Conservation (phyloP, 176 grass and related monocot genomes). For the Metroxylon sagu region DNA sequence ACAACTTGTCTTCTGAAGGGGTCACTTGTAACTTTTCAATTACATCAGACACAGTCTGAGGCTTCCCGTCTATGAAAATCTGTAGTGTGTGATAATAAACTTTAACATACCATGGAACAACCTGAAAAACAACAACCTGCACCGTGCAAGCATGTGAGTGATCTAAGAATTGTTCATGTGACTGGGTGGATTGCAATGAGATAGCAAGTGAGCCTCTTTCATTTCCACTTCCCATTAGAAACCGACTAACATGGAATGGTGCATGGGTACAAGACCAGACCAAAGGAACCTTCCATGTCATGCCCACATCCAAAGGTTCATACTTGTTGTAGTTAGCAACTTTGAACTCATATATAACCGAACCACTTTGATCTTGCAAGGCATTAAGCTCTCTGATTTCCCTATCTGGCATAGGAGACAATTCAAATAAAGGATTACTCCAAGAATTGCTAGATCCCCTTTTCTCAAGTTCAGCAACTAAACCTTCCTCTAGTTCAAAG, state of each 20-base stretch:
- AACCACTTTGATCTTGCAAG: constrained; percentile 25
- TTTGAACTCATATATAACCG: constrained; percentile 61
- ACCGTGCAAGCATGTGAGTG: constrained; percentile 50
- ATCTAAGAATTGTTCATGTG: constrained; percentile 33
- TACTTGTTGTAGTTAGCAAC: constrained; percentile 48
- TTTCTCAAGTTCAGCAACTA: constrained; percentile 31
- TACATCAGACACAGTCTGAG: constrained; percentile 51
- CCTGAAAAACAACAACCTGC: constrained; percentile 69
- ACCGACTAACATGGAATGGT: constrained; percentile 66
- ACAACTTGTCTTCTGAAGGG: constrained; percentile 90
- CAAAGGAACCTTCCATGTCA: constrained; percentile 77
- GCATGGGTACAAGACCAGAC: constrained; percentile 49
- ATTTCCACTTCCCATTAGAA: constrained; percentile 98
- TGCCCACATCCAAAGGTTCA: constrained; percentile 65
- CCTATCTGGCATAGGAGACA: constrained; percentile 48
- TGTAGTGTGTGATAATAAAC: constrained; percentile 89
- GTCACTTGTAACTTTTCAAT: constrained; percentile 77
- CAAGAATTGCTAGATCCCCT: constrained; percentile 31
- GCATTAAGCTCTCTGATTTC: constrained; percentile 41
- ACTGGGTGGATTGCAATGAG: constrained; percentile 56
- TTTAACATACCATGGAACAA: constrained; percentile 98
- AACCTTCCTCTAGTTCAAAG: constrained; percentile 60
- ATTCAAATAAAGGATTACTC: constrained; percentile 46
- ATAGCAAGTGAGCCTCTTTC: constrained; percentile 95
- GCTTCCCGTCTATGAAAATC: constrained; percentile 69